Conservation (phyloP, 441 rosid species). For the Mallotus japonicus region DNA sequence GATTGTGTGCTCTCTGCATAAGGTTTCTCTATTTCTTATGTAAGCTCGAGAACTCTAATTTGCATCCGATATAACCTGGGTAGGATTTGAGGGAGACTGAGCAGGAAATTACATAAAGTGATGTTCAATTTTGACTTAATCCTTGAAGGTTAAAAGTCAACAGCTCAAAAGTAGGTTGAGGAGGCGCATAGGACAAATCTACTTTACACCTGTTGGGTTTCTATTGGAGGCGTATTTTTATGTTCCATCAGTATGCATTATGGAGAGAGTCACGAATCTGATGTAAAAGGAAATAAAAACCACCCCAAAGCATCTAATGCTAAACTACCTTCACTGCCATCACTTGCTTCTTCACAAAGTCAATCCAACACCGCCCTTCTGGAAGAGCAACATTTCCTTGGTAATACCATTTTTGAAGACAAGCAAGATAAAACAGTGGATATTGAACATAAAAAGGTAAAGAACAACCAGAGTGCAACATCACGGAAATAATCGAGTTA, state of each 20-base stretch:
- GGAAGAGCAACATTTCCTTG: conserved; percentile 13
- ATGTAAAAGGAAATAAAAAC: conserved; percentile 11
- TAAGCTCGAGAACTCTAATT: too few species aligned
- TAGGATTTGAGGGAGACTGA: too few species aligned
- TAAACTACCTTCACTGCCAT: background rate
- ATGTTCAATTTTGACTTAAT: too few species aligned
- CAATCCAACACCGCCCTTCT: conserved; percentile 3
- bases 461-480: conserved; percentile 13
- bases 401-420: conserved; percentile 7
- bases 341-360: conserved; percentile 3
- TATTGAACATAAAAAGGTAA: conserved; percentile 3
- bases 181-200: too few species aligned
- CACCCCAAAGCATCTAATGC: conserved; percentile 7
- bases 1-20: too few species aligned
- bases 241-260: background rate
- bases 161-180: too few species aligned
- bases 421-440: background rate
- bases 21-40: too few species aligned
- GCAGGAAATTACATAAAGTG: too few species aligned
- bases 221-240: too few species aligned
- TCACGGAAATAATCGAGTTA: conserved; percentile 18
- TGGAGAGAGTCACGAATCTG: conserved; percentile 7
- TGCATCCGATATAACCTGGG: too few species aligned
- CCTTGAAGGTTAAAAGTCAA: too few species aligned
- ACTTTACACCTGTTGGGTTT: too few species aligned